phyloP scores from a whole-genome alignment of 2,329 filamentous ascomycete species.

The Xylaria sp. region DNA sequence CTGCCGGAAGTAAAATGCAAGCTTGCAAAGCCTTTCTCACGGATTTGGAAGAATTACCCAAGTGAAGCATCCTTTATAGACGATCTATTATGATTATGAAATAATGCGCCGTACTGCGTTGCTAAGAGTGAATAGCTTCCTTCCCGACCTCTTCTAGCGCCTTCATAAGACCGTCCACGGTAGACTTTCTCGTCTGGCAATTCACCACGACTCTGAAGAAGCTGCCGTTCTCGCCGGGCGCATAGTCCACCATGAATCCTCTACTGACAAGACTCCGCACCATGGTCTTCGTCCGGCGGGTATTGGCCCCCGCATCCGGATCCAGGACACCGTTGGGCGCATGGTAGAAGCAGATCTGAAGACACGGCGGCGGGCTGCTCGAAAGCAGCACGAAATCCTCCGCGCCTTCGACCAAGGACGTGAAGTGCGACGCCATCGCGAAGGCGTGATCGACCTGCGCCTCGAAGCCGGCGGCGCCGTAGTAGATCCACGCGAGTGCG shows the following conservation, averaged over 20 bases:
- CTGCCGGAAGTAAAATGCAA: too few species aligned
- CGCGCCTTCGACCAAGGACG: slow-evolving; percentile 64
- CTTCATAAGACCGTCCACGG: slow-evolving; percentile 55
- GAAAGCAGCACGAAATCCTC: slow-evolving; percentile 77
- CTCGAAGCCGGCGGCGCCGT: slow-evolving; percentile 80
- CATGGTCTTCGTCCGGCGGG: slow-evolving; percentile 60
- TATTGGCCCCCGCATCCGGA: slow-evolving; percentile 58
- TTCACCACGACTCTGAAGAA: slow-evolving; percentile 72
- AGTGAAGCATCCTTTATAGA: too few species aligned
- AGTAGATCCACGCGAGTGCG: slow-evolving; percentile 89
- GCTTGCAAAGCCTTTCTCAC: too few species aligned
- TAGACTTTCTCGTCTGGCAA: slow-evolving; percentile 63
- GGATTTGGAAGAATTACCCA: too few species aligned
- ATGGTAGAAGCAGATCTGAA: slow-evolving; percentile 97
- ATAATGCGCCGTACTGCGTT: background rate
- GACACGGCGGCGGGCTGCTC: slow-evolving; percentile 81
- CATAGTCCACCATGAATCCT: slow-evolving; percentile 71
- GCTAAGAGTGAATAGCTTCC: slow-evolving; percentile 39
- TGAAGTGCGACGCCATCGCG: slow-evolving; percentile 75
- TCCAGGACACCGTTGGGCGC: slow-evolving; percentile 66
- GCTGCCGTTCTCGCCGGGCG: slow-evolving; percentile 65
- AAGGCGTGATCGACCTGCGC: slow-evolving; percentile 78
- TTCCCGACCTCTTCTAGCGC: slow-evolving; percentile 45
- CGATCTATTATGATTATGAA: background rate
- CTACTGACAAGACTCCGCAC: slow-evolving; percentile 60